phyloP scores from a whole-genome alignment of 495 filamentous ascomycete species.

The Neurospora sp. region DNA sequence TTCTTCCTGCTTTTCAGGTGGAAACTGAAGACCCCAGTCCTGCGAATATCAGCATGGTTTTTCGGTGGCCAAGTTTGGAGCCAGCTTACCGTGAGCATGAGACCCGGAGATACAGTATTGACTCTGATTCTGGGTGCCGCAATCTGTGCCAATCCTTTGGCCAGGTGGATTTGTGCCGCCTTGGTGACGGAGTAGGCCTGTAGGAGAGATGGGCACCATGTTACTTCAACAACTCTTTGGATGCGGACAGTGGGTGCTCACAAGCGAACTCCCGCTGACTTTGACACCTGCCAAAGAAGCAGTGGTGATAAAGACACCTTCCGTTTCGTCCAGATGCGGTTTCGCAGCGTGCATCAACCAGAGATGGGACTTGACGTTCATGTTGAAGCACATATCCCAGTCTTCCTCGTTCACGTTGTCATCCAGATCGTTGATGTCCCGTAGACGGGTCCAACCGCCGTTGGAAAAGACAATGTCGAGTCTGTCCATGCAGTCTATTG shows the following conservation, averaged over 20 bases:
- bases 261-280: constrained; percentile 39
- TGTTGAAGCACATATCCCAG: constrained; percentile 46
- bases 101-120: constrained; percentile 43
- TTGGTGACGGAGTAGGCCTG: constrained; percentile 44
- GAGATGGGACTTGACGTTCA: constrained; percentile 50
- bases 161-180: constrained; percentile 46
- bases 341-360: constrained; percentile 43
- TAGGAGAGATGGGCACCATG: background rate
- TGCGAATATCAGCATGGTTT: constrained; percentile 7
- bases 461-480: constrained; percentile 48
- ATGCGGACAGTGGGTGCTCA: constrained; percentile 4
- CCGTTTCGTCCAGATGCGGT: constrained; percentile 34
- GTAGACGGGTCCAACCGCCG: constrained; percentile 44
- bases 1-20: constrained; percentile 31
- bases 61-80: background rate
- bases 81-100: constrained; percentile 36
- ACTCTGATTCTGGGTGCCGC: constrained; percentile 42
- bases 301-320: constrained; percentile 44
- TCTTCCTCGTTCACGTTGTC: constrained; percentile 46
- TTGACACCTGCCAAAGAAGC: constrained; percentile 44
- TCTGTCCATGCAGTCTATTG: constrained; percentile 32
- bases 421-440: constrained; percentile 40
- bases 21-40: constrained; percentile 45
- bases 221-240: background rate
- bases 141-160: constrained; percentile 40